These are phyloP conservation scores for Dendrostoma leiphaemia DNA, from an alignment of 2,329 filamentous ascomycete species.

Conservation along the genomic window DNA sequence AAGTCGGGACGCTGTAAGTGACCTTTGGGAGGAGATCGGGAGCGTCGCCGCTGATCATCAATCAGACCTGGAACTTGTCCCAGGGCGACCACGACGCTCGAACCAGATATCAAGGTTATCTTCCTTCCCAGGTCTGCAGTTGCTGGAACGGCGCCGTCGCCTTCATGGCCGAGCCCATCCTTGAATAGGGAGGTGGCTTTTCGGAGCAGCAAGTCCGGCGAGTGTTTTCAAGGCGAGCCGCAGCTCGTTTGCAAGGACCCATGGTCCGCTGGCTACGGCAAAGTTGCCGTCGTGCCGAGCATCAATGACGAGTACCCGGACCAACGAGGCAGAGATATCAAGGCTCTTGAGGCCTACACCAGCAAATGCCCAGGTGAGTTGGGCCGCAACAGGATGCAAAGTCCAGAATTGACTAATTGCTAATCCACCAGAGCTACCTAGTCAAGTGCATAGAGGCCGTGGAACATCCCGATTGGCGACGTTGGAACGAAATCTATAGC, in stretches of 20 bases:
- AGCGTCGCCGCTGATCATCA: not conserved
- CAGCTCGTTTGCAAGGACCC: slow-evolving; percentile 56
- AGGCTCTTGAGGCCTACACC: slow-evolving; percentile 48
- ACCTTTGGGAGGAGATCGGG: not conserved
- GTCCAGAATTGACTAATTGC: slow-evolving; percentile 37
- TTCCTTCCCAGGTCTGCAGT: slow-evolving; percentile 58
- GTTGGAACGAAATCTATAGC: slow-evolving; percentile 37
- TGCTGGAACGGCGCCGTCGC: slow-evolving; percentile 60
- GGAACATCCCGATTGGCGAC: slow-evolving; percentile 38
- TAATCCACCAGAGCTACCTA: slow-evolving; percentile 40
- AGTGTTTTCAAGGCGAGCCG: slow-evolving; percentile 55
- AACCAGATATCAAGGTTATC: slow-evolving; percentile 29
- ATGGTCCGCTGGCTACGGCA: slow-evolving; percentile 47
- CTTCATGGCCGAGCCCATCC: slow-evolving; percentile 46
- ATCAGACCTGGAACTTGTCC: slow-evolving; percentile 48
- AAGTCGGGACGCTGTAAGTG: slow-evolving; percentile 37
- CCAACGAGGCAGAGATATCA: slow-evolving; percentile 42
- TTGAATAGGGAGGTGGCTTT: slow-evolving; percentile 44
- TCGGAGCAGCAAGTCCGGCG: slow-evolving; percentile 35
- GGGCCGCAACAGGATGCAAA: slow-evolving; percentile 24
- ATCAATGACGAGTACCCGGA: slow-evolving; percentile 56
- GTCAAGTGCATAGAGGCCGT: slow-evolving; percentile 48
- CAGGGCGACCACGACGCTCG: slow-evolving; percentile 42
- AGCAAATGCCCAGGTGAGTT: slow-evolving; percentile 36
- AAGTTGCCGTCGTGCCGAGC: slow-evolving; percentile 54